Conservation (phyloP, 1,284 basidiomycete species). For the Cryptococcus deneoformans region DNA sequence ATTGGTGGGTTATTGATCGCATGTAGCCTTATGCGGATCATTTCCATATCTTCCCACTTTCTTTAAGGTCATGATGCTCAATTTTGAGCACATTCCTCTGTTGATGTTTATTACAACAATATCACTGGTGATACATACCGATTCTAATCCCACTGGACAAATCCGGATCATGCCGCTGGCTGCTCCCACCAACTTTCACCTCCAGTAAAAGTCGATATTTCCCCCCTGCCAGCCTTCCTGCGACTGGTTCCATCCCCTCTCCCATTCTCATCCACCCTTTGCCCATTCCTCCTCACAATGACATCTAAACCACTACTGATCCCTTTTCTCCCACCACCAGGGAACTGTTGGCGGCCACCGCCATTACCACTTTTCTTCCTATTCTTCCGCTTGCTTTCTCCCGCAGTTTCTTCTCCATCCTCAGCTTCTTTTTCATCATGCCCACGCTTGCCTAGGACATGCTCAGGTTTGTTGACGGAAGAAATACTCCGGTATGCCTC, state of each 20-base stretch:
- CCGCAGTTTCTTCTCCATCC: too few relatives aligned
- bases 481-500: slow-evolving; percentile 42
- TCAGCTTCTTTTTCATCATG: slow-evolving; percentile 5
- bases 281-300: slow-evolving; percentile 51
- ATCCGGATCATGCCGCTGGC: not conserved
- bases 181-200: not conserved
- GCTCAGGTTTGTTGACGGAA: slow-evolving; percentile 3
- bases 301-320: slow-evolving; percentile 71
- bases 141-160: too few relatives aligned
- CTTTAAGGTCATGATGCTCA: too few relatives aligned
- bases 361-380: slow-evolving; percentile 30
- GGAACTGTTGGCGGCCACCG: slow-evolving; percentile 38
- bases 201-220: not conserved
- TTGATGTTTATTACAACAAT: too few relatives aligned
- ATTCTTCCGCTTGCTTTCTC: slow-evolving; percentile 13
- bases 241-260: slow-evolving; percentile 6
- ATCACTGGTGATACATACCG: too few relatives aligned
- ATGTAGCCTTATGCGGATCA: too few relatives aligned
- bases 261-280: slow-evolving; percentile 22
- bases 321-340: slow-evolving; percentile 62
- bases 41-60: too few relatives aligned
- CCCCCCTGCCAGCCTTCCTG: not conserved
- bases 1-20: too few relatives aligned
- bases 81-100: too few relatives aligned
- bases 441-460: too few relatives aligned